A percentile compares a stretch with the other conserved stretches of the same genome.
Conservation (phyloP, 345 rosid genomes). For the Diplotaxis tenuifolia region DNA sequence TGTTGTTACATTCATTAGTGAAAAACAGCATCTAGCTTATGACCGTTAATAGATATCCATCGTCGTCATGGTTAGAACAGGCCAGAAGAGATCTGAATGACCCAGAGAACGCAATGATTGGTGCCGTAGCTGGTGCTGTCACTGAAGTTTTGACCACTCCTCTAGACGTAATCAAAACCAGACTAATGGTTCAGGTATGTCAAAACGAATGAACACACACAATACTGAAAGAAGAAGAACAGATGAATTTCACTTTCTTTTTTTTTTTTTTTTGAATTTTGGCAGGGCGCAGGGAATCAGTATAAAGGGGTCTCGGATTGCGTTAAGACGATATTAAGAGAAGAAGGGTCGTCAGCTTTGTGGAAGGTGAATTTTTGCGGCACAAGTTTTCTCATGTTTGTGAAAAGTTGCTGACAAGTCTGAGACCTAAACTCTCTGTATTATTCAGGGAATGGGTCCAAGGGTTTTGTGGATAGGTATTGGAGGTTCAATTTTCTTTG, state of each 20-base stretch:
- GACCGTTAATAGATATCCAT: neutral
- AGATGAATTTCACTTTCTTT: no score
- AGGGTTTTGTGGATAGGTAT: slow-evolving; percentile 74
- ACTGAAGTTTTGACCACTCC: slow-evolving; percentile 78
- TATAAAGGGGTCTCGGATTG: slow-evolving; percentile 72
- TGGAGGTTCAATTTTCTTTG: slow-evolving; percentile 74
- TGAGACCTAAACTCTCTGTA: slow-evolving; percentile 17
- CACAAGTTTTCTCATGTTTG: neutral
- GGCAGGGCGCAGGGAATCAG: slow-evolving; percentile 60
- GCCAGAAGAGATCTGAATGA: slow-evolving; percentile 75
- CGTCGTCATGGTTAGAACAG: slow-evolving; percentile 41
- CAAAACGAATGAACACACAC: neutral
- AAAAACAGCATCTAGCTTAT: neutral
- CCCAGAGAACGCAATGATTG: slow-evolving; percentile 76
- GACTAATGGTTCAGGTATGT: slow-evolving; percentile 72
- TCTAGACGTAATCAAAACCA: slow-evolving; percentile 73
- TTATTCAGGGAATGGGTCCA: slow-evolving; percentile 74
- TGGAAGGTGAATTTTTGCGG: slow-evolving; percentile 48
- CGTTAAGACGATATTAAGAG: slow-evolving; percentile 52
- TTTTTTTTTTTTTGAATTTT: neutral
- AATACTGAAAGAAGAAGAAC: no score
- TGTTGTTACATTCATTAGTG: neutral
- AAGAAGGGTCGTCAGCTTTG: slow-evolving; percentile 72
- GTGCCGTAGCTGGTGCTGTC: slow-evolving; percentile 88
- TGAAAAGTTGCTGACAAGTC: slow-evolving; percentile 9